Base-by-base conservation (phyloP, 148 eudicot species). In the Vaccinium macrocarpon region DNA sequence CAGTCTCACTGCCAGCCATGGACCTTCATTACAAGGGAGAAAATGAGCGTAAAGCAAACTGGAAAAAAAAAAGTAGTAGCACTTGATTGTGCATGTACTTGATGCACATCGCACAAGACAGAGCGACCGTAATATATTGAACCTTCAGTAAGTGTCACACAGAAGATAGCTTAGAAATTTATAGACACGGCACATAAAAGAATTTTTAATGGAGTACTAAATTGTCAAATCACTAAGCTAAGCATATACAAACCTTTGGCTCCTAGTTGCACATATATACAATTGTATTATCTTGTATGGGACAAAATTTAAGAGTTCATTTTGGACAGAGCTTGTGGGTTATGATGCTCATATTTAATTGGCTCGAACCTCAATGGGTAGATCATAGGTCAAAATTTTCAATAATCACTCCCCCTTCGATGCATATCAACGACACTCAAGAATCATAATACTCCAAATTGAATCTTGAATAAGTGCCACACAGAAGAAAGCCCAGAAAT, bases 1-100 rank as follows among this genome's bases (percentile, higher is more conserved):
- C 81, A 55, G 87, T 82, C 48, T 81, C 81, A 71, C 49, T 11
- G 7, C 64, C 82, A 73, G 61, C 84, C 84, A 85, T 81, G 52
- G 55, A 79, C 83, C 84, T 85, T 73, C 87, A 59, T 32, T 53
- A 75, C n/a, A 50, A 75, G 64, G 46, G 29, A 77, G 29, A 74
- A 81, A 29, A 38, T 15, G 0, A 23, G 64, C 70, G 32, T 46
- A 19, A 56, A 57, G 48, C 42, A 4, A 4, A 55, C 48, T 49
- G 53, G n/a, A 15, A 23, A 70, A 70, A 56, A 23, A 38, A 42
- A 38, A 42, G 6, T 0, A 42, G 46, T 42, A 42, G 46, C 46
- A 42, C 21, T 13, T 12, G 1, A 72, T 15, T 72, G 49, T 4
- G 15, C 29, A 15, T 7, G 27, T 76, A 6, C 19, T 32, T 23